phyloP scores from a whole-genome alignment of 2,329 filamentous ascomycete species.

The Colletotrichum tropicale region DNA sequence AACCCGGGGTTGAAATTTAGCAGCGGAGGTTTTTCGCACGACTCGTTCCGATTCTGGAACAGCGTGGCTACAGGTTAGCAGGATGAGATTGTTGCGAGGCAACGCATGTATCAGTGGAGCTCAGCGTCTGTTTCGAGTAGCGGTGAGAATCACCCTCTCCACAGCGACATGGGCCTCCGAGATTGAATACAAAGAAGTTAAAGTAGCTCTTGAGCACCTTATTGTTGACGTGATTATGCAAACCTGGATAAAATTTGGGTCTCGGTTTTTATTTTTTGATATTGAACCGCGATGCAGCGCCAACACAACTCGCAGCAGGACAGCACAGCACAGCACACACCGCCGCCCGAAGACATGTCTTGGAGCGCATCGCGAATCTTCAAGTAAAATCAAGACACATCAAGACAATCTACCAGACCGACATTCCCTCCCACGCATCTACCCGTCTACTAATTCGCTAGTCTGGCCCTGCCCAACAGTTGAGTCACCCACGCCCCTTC shows the following conservation, averaged over 20 bases:
- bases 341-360: not conserved
- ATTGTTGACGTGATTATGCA: not conserved
- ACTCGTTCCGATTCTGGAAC: slow-evolving; percentile 1
- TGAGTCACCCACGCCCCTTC: not conserved
- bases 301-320: not conserved
- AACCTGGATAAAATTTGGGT: not conserved
- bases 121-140: slow-evolving; percentile 1
- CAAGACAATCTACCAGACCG: not conserved
- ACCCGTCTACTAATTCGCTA: not conserved
- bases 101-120: slow-evolving; percentile 13
- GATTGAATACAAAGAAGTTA: slow-evolving; percentile 19
- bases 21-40: slow-evolving; percentile 17
- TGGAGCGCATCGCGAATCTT: not conserved
- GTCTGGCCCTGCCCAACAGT: not conserved
- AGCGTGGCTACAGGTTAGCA: slow-evolving; percentile 21
- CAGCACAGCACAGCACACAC: not conserved
- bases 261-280: not conserved
- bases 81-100: slow-evolving; percentile 17
- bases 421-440: not conserved
- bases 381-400: not conserved
- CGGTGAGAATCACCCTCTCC: slow-evolving; percentile 12
- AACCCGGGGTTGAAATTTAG: not conserved
- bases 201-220: not conserved
- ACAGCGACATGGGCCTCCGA: slow-evolving; percentile 1
- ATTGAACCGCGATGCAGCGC: not conserved